Evolutionary conservation across 2,329 filamentous ascomycete genomes (phyloP).

Genomic region (Aspergillus quadrilineatus): DNA sequence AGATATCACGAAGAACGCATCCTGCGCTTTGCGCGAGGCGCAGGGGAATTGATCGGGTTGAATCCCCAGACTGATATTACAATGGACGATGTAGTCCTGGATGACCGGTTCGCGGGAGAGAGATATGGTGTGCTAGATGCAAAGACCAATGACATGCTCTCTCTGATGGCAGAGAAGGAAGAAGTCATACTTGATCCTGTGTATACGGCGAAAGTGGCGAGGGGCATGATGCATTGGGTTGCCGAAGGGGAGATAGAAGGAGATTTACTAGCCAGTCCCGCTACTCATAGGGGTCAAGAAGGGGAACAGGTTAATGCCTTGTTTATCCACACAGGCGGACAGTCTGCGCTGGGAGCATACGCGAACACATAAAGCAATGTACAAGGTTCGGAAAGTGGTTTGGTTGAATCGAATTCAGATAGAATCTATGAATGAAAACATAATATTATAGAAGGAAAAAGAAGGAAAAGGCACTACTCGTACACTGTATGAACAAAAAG

Average conservation of each 20-base stretch:
- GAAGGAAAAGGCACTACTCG: background rate
- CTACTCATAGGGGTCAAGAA: background rate
- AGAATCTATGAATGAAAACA: slow-evolving; percentile 21
- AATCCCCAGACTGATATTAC: slow-evolving; percentile 27
- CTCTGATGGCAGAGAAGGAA: slow-evolving; percentile 29
- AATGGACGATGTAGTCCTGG: slow-evolving; percentile 31
- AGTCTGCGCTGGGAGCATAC: slow-evolving; percentile 35
- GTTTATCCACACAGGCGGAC: slow-evolving; percentile 41
- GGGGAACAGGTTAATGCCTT: slow-evolving; percentile 28
- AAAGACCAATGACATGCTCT: slow-evolving; percentile 23
- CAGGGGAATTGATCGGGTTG: slow-evolving; percentile 30
- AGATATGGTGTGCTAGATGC: slow-evolving; percentile 35
- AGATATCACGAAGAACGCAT: slow-evolving; percentile 32
- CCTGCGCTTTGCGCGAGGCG: slow-evolving; percentile 29
- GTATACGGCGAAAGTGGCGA: slow-evolving; percentile 37
- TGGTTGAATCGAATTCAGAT: background rate
- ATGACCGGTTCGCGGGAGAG: slow-evolving; percentile 33
- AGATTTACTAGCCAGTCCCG: slow-evolving; percentile 12
- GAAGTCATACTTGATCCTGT: slow-evolving; percentile 36
- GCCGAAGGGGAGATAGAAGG: slow-evolving; percentile 20
- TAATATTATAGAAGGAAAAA: slow-evolving; percentile 15
- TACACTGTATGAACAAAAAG: slow-evolving; percentile 14
- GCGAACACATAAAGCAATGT: slow-evolving; percentile 16
- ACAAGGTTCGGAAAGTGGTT: background rate
- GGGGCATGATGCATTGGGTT: slow-evolving; percentile 29